Conservation (phyloP, 2,329 filamentous ascomycete genomes). For the Ascochyta fabae region DNA sequence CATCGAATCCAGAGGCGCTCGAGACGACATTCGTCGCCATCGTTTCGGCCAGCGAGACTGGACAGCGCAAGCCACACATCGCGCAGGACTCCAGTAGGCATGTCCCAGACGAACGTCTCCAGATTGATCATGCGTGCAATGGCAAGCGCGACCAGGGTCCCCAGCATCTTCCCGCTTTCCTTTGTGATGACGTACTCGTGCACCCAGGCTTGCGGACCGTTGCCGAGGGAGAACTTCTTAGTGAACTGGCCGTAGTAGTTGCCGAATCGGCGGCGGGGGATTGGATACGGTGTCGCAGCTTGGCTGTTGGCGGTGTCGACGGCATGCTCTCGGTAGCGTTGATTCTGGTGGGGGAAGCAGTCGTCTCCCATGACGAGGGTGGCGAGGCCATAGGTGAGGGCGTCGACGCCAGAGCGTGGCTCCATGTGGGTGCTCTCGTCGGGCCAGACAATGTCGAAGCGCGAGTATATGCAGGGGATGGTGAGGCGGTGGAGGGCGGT, state of each 20-base stretch:
- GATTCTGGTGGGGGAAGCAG: constrained; percentile 60
- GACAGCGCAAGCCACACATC: constrained; percentile 82
- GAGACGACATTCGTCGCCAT: constrained; percentile 68
- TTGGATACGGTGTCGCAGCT: constrained; percentile 40
- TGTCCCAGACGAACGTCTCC: constrained; percentile 85
- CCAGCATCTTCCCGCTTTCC: constrained; percentile 87
- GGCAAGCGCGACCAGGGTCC: constrained; percentile 78
- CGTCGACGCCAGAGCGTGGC: constrained; percentile 76
- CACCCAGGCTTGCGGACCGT: constrained; percentile 79
- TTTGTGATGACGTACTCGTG: constrained; percentile 82
- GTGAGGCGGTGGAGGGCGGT: constrained; percentile 77
- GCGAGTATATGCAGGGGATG: constrained; percentile 80
- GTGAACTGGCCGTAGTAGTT: constrained; percentile 82
- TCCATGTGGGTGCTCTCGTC: constrained; percentile 70
- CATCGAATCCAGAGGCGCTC: constrained; percentile 81
- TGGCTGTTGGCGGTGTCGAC: constrained; percentile 15
- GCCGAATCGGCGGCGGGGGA: constrained; percentile 60
- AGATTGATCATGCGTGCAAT: constrained; percentile 83
- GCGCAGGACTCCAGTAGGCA: constrained; percentile 82
- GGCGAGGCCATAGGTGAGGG: constrained; percentile 80
- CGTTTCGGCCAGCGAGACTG: constrained; percentile 68
- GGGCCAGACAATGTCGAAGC: constrained; percentile 89
- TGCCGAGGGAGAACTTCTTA: constrained; percentile 83
- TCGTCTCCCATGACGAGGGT: constrained; percentile 78
- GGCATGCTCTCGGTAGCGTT: constrained; percentile 32